Percentiles rank a stretch among this genome's conserved stretches.
phyloP scores from a whole-genome alignment of 139 green algal genomes.

The Chlorella sorokiniana region DNA sequence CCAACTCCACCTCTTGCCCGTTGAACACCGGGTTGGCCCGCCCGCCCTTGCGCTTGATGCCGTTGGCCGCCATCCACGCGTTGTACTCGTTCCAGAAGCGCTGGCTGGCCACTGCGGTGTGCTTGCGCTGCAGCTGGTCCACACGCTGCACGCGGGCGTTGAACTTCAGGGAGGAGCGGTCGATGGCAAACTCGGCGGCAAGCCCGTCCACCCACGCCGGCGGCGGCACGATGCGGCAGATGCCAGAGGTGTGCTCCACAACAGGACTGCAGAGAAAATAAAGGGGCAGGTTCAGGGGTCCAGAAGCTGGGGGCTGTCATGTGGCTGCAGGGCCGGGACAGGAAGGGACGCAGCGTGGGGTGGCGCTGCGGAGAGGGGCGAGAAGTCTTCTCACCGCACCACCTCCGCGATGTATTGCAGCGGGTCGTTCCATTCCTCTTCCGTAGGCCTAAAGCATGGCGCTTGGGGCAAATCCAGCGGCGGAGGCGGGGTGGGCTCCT shows the following conservation, averaged over 20 bases:
- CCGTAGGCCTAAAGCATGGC: conserved; percentile 72
- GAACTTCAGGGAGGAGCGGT: conserved; percentile 66
- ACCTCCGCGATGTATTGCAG: conserved; percentile 68
- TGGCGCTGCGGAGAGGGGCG: background rate
- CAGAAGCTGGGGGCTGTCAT: no score
- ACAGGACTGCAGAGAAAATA: conserved; percentile 11
- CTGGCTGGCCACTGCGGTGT: conserved; percentile 24
- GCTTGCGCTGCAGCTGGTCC: conserved; percentile 77
- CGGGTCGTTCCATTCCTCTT: conserved; percentile 73
- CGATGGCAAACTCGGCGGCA: conserved; percentile 62
- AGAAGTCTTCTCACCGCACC: conserved; percentile 44
- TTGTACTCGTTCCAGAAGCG: conserved; percentile 34
- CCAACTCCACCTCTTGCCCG: conserved; percentile 78
- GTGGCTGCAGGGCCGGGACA: background rate
- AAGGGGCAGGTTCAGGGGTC: background rate
- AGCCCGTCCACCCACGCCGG: conserved; percentile 55
- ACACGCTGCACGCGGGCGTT: conserved; percentile 78
- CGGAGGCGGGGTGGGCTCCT: background rate
- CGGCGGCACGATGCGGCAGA: conserved; percentile 71
- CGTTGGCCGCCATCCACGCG: conserved; percentile 29
- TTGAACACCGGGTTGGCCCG: conserved; percentile 61
- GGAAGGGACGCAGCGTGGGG: background rate
- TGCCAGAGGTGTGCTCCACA: conserved; percentile 26
- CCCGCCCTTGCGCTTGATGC: conserved; percentile 32
- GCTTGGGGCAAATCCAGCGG: conserved; percentile 47